Evolutionary conservation across 176 grass and related monocot species (phyloP).

Genomic region (Musa itinerans): DNA sequence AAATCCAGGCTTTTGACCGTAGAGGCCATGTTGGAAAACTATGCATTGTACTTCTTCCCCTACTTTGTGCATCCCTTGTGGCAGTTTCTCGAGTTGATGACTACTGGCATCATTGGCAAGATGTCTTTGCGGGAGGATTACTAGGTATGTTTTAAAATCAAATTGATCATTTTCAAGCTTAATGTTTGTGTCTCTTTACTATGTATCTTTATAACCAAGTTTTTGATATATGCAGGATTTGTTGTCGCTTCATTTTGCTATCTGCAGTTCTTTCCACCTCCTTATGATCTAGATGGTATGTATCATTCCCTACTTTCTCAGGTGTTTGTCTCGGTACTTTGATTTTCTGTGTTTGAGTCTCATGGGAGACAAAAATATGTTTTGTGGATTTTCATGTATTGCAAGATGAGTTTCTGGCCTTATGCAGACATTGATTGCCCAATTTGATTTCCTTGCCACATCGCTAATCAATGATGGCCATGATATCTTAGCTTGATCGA

Average conservation of each 20-base stretch:
- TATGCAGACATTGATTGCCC: too few species aligned
- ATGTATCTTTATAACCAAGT: neutral
- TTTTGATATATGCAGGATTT: neutral
- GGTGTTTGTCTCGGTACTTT: neutral
- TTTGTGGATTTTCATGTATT: too few species aligned
- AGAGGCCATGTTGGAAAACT: conserved; percentile 4
- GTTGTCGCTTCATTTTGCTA: conserved; percentile 4
- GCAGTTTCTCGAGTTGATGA: conserved; percentile 5
- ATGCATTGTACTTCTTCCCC: neutral
- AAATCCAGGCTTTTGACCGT: neutral
- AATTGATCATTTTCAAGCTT: too few species aligned
- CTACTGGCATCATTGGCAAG: conserved; percentile 9
- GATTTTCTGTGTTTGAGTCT: neutral
- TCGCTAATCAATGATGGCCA: too few species aligned
- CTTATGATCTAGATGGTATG: neutral
- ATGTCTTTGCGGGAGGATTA: conserved; percentile 1
- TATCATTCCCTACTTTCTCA: neutral
- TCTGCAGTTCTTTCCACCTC: conserved; percentile 4
- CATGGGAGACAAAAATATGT: neutral
- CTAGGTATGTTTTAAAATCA: neutral
- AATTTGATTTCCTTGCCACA: too few species aligned
- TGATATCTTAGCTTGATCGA: too few species aligned
- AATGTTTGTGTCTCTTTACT: neutral
- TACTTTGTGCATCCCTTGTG: neutral
- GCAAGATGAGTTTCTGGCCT: too few species aligned